Base-by-base conservation (phyloP, 1,284 basidiomycete species). In the Anthracocystis panici-leucophaei region DNA sequence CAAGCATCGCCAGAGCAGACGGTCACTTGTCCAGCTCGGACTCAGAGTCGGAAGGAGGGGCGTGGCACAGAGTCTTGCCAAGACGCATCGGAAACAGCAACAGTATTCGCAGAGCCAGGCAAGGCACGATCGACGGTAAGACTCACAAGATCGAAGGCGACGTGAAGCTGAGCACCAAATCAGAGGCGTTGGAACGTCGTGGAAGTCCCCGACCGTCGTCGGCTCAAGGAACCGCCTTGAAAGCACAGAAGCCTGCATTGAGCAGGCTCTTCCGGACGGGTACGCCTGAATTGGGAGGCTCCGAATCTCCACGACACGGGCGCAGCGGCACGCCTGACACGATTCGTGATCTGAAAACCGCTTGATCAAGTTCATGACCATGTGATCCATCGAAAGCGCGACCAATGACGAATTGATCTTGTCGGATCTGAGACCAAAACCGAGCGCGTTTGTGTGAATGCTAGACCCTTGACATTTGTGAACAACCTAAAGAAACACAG, bases 1-100 rank as follows among this genome's bases (percentile, higher is more conserved):
- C 58, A 6, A 57, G 54, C 21, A 57, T 61, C 12, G 57, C 62
- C 23, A 56, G 50, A 42, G 44, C 68, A 45, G 62, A 65, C 23
- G 63, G 63, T 20, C 63, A 63, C 14, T 18, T 60, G 25, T 67
- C 61, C 2, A 74, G 66, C 42, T 75, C 72, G 18, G 74, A 76
- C 14, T 76, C 74, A 8, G 74, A 76, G 38, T 76, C 74, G 0
- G 74, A 76, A 27, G 74, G 74, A 33, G 74, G 74, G 20, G 69
- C 65, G 2, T 76, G 74, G 74, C 74, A 76, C 25, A 49, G 69
- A 29, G 74, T 76, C 1, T 31, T 76, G 52, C 74, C 74, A 5
- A 45, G 74, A 46, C 65, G 74, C n/a, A 54, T 59, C 5, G 63
- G 58, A 18, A 57, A 75, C 35, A 57, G 66, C 42, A 63, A 57